Conservation (phyloP, 2,329 filamentous ascomycete genomes). For the Talaromyces sp. region DNA sequence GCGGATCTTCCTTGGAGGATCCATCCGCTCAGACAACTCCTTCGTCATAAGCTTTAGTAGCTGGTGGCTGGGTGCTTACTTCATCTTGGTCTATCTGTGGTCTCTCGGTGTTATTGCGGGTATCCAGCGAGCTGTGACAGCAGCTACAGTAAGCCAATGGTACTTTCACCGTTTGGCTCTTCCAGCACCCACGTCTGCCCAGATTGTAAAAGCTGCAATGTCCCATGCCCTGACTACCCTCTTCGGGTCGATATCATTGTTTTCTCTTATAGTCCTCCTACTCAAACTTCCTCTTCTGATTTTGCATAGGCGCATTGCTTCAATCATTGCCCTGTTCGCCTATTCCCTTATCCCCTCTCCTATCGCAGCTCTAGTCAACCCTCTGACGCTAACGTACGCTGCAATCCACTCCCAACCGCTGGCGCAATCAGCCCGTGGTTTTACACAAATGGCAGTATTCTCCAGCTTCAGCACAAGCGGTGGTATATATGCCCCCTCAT, state of each 20-base stretch:
- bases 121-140: slow-evolving; percentile 84
- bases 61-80: slow-evolving; percentile 93
- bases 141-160: slow-evolving; percentile 96
- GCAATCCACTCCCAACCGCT: slow-evolving; percentile 89
- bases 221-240: slow-evolving; percentile 78
- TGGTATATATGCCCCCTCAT: slow-evolving; percentile 47
- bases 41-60: slow-evolving; percentile 84
- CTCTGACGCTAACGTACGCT: slow-evolving; percentile 84
- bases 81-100: slow-evolving; percentile 94
- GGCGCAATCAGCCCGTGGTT: slow-evolving; percentile 68
- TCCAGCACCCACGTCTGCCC: slow-evolving; percentile 70
- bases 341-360: slow-evolving; percentile 82
- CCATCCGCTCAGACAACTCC: slow-evolving; percentile 58
- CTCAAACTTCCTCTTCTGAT: slow-evolving; percentile 82
- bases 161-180: slow-evolving; percentile 91
- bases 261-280: slow-evolving; percentile 73
- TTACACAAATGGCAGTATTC: slow-evolving; percentile 79
- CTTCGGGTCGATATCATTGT: slow-evolving; percentile 88
- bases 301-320: slow-evolving; percentile 71
- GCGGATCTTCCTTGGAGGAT: slow-evolving; percentile 87
- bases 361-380: slow-evolving; percentile 81
- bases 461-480: slow-evolving; percentile 66
- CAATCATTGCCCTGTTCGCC: slow-evolving; percentile 64
- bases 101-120: slow-evolving; percentile 82
- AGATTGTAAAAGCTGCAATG: slow-evolving; percentile 79